A percentile compares a stretch with the other conserved stretches of the same genome.
These are phyloP conservation scores for Seiridium unicorne DNA, from an alignment of 2,329 filamentous ascomycete genomes.

Conservation along the genomic window DNA sequence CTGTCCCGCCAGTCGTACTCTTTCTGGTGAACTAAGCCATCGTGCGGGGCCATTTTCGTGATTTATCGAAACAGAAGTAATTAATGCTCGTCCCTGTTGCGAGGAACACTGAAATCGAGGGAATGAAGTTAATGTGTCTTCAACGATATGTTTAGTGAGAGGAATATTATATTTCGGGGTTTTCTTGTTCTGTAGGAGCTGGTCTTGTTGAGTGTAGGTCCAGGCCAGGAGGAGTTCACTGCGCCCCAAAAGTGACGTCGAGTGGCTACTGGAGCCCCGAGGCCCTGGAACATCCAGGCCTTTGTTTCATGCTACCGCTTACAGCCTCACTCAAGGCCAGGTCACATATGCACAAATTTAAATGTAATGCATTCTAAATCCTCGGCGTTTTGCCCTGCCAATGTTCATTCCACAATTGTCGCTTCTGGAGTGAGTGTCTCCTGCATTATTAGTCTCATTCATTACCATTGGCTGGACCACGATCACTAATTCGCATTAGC, in stretches of 20 bases:
- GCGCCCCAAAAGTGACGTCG: slow-evolving; percentile 2
- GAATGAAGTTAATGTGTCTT: neutral
- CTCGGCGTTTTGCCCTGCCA: too few species aligned
- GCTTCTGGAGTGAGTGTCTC: too few species aligned
- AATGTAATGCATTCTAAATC: too few species aligned
- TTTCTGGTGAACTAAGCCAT: slow-evolving; percentile 60
- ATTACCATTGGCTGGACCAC: too few species aligned
- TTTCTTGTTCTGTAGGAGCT: neutral
- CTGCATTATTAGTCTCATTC: too few species aligned
- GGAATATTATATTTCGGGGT: neutral
- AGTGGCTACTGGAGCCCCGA: neutral
- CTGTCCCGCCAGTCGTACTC: slow-evolving; percentile 68
- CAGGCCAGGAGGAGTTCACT: neutral
- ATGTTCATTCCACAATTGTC: too few species aligned
- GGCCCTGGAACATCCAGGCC: neutral
- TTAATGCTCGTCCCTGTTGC: neutral
- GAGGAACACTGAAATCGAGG: neutral
- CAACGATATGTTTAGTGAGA: neutral
- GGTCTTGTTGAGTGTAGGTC: neutral
- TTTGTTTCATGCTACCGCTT: too few species aligned
- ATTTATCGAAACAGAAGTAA: neutral
- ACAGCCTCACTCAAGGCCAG: too few species aligned
- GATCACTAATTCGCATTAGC: too few species aligned
- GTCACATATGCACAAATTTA: too few species aligned
- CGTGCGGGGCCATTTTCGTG: slow-evolving; percentile 54